A percentile compares a stretch with the other conserved stretches of the same genome.
Conservation (phyloP, 2,329 filamentous ascomycete species). For the Botrytis sinoallii region DNA sequence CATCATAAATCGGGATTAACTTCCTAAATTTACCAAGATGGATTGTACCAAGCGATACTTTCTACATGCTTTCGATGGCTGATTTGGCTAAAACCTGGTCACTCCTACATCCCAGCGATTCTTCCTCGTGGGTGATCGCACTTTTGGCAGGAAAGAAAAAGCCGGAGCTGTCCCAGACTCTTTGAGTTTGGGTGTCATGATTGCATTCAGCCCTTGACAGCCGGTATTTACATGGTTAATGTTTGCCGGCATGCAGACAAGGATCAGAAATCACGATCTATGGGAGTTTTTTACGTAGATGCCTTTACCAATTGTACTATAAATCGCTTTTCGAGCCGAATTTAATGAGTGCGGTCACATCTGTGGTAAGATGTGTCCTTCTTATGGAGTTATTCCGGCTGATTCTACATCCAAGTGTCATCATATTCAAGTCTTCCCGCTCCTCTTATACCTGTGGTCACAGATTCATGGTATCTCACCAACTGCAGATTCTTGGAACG, state of each 20-base stretch:
- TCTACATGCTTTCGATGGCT: neutral
- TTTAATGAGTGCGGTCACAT: neutral
- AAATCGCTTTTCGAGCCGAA: neutral
- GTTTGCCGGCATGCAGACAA: conserved; percentile 3
- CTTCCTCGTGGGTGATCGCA: neutral
- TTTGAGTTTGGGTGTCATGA: neutral
- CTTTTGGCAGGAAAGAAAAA: neutral
- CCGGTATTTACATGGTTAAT: neutral
- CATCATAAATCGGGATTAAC: neutral
- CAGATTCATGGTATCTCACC: neutral
- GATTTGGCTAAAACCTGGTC: neutral
- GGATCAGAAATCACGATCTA: conserved; percentile 6
- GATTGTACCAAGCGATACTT: neutral
- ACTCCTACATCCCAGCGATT: neutral
- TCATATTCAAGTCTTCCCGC: neutral
- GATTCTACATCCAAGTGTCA: neutral
- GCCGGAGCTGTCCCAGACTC: neutral
- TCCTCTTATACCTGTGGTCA: neutral
- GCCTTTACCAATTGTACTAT: neutral
- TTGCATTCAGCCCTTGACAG: neutral
- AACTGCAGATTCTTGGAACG: conserved; percentile 2
- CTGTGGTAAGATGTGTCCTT: neutral
- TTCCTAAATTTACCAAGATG: neutral
- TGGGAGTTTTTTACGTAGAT: neutral
- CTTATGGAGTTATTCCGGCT: neutral